A percentile compares a stretch with the other conserved stretches of the same genome.
Evolutionary conservation across 148 eudicot genomes (phyloP).

Genomic region (Chenopodium album): DNA sequence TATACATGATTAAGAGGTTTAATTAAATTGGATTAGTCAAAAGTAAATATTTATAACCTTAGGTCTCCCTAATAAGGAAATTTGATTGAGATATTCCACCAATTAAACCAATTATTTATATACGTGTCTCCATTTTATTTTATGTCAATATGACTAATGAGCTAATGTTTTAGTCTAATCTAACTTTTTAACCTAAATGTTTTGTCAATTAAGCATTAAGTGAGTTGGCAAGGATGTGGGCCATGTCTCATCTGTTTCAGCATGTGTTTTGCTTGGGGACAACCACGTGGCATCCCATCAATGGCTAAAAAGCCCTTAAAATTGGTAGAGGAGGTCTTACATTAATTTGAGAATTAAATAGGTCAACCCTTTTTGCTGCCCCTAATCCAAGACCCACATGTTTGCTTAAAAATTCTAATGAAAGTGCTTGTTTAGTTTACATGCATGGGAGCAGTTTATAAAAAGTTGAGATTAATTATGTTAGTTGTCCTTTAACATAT

Average conservation of each 20-base stretch:
- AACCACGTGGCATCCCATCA: constrained; percentile 12
- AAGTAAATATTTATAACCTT: constrained; percentile 13
- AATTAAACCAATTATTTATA: constrained; percentile 3
- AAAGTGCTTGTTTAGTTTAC: no score
- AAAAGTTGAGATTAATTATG: no score
- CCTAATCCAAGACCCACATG: no score
- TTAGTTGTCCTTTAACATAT: no score
- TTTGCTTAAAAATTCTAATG: no score
- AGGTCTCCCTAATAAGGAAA: constrained; percentile 13
- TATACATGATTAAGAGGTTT: constrained; percentile 8
- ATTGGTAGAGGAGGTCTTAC: constrained; percentile 9
- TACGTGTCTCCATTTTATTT: constrained; percentile 13
- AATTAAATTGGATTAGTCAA: constrained; percentile 28
- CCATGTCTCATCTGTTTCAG: constrained; percentile 31
- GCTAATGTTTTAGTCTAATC: background rate
- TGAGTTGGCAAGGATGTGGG: constrained; percentile 20
- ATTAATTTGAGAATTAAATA: background rate
- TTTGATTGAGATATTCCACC: background rate
- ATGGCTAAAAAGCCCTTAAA: constrained; percentile 14
- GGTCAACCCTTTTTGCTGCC: background rate
- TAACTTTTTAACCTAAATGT: constrained; percentile 6
- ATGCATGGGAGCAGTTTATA: no score
- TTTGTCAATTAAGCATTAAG: constrained; percentile 16
- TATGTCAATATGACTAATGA: background rate
- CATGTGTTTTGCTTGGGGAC: constrained; percentile 29